phyloP scores from a whole-genome alignment of 2,329 filamentous ascomycete species.

The Xylaria sp. region DNA sequence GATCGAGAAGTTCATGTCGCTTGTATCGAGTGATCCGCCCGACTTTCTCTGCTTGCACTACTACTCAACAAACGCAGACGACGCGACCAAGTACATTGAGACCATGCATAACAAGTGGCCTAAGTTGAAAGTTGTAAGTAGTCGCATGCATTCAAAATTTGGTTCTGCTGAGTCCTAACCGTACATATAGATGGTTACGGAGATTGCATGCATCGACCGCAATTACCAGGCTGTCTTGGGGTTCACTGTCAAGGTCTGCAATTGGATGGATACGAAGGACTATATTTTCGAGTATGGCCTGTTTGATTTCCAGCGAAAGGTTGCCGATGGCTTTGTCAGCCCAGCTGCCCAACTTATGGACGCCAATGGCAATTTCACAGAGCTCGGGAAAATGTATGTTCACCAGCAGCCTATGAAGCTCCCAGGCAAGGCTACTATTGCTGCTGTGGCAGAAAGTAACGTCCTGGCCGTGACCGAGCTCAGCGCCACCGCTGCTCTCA shows the following conservation, averaged over 20 bases:
- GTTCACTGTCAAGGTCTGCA: constrained; percentile 54
- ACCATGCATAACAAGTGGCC: constrained; percentile 52
- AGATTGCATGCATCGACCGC: constrained; percentile 56
- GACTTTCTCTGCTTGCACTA: constrained; percentile 58
- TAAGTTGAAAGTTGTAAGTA: constrained; percentile 42
- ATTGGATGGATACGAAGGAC: constrained; percentile 56
- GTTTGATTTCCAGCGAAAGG: constrained; percentile 56
- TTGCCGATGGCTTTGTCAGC: constrained; percentile 58
- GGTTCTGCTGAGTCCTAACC: constrained; percentile 23
- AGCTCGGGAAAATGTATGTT: constrained; percentile 45
- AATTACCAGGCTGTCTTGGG: constrained; percentile 50
- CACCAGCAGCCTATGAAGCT: constrained; percentile 42
- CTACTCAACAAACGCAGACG: constrained; percentile 51
- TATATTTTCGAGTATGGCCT: constrained; percentile 57
- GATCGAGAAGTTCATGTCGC: constrained; percentile 55
- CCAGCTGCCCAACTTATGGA: constrained; percentile 59
- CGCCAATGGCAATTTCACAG: constrained; percentile 53
- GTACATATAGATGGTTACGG: constrained; percentile 51
- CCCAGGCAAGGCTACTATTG: constrained; percentile 32
- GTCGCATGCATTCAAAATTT: constrained; percentile 8
- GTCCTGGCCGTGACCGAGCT: constrained; percentile 16
- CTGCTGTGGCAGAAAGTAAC: constrained; percentile 11
- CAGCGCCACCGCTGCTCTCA: constrained; percentile 34
- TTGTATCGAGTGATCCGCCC: constrained; percentile 49
- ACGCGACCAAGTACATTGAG: constrained; percentile 54